Evolutionary conservation across 805 yeast species (phyloP), one percentile per base, ranked within the genome.

Genomic region (Tetrapisispora taiwanensis): DNA sequence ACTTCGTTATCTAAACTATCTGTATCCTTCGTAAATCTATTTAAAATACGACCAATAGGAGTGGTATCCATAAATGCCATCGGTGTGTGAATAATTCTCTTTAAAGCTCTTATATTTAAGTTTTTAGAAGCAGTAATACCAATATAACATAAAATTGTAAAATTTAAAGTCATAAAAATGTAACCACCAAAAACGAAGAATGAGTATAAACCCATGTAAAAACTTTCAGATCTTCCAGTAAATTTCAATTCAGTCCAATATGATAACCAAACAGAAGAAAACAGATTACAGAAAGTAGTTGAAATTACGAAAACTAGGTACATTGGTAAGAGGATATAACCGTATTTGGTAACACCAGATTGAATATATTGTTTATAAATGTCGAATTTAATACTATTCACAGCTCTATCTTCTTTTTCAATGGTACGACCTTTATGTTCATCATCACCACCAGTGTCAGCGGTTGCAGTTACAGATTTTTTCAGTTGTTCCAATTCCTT

Each of bases 21-120:
- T 0, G 92, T 82, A 61, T 87, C 96, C 53, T 85, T 85, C 2
- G 95, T 85, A 59, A 87, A 87, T 50, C 95, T 70, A 63, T 85
- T 87, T 56, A 87, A 69, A 47, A 87, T 81, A 54, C 95, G 75
- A 4, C 96, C 95, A 63, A 84, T 70, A 2, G 96, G 96, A 0
- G 94, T 83, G 5, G 87, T 79, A 60, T 87, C 95, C 68, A 86
- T 75, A 56, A 75, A 87, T 0, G 81, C 65, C 90, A 85, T 84
- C 35, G 95, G 95, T 1, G 92, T 80, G 48, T 79, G 80, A 47
- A 87, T 65, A 15, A 87, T 68, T 36, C 72, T 73, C 36, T 73
- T 63, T 28, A 81, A 70, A 3, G 95, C 88, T 38, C 53, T 52
- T 30, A 80, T 65, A 54, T 84, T 86, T 55, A 87, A 68, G 35